A percentile compares a stretch with the other conserved stretches of the same genome.
These are phyloP conservation scores for Eucalyptus cloeziana DNA, from an alignment of 345 rosid genomes.

Conservation along the genomic window DNA sequence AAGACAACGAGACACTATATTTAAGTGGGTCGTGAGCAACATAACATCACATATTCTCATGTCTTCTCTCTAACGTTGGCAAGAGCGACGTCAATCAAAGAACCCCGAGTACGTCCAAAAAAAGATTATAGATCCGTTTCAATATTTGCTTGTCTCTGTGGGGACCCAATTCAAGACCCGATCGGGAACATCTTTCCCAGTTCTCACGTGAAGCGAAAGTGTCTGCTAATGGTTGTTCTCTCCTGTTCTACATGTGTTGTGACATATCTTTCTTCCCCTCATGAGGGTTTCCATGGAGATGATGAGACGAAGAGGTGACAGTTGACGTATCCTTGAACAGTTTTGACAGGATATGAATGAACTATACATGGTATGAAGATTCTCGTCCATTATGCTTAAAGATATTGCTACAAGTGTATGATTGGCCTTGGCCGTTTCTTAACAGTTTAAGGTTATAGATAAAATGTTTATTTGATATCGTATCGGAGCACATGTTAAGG, in stretches of 20 bases:
- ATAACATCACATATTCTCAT: neutral
- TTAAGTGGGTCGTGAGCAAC: neutral
- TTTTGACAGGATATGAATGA: neutral
- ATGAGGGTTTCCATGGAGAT: neutral
- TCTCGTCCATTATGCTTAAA: neutral
- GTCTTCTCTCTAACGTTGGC: neutral
- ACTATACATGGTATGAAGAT: neutral
- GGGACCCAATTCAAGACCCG: neutral
- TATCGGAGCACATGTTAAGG: neutral
- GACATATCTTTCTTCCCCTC: neutral
- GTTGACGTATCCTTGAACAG: neutral
- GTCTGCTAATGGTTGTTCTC: neutral
- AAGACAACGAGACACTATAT: neutral
- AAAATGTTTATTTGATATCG: neutral
- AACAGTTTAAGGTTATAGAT: neutral
- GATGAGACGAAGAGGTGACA: neutral
- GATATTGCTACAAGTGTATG: neutral
- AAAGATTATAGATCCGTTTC: neutral
- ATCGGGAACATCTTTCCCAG: neutral
- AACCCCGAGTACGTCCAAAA: neutral
- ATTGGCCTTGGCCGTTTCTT: neutral
- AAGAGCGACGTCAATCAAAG: neutral
- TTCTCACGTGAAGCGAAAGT: neutral
- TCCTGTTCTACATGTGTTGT: neutral
- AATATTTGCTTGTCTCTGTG: neutral